Evolutionary conservation across 257 asterid species (phyloP).

Genomic region (Coffea eugenioides): DNA sequence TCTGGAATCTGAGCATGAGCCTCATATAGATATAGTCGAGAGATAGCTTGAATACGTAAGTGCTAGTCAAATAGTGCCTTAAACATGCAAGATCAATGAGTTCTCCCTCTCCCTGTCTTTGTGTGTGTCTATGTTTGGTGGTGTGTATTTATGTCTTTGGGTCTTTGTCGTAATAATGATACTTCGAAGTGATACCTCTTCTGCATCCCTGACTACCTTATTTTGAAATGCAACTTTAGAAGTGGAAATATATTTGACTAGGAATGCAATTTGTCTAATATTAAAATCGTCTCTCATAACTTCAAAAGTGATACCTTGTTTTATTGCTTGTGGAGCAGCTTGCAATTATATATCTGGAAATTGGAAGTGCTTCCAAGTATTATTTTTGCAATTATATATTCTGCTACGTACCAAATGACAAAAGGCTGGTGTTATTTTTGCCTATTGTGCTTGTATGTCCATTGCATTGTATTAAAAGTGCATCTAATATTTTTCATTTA

Average conservation of each 20-base stretch:
- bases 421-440: not conserved
- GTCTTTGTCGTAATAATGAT: not conserved
- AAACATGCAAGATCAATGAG: not conserved
- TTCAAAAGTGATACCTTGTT: not conserved
- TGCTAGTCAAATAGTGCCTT: not conserved
- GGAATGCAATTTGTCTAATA: not conserved
- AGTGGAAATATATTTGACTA: not conserved
- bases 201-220: not conserved
- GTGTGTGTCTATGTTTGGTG: not conserved
- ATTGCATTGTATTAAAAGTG: not conserved
- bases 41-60: not conserved
- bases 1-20: too few relatives aligned
- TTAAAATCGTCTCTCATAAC: not conserved
- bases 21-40: not conserved
- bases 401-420: not conserved
- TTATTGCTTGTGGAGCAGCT: not conserved
- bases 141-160: not conserved
- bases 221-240: not conserved
- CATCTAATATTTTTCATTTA: not conserved
- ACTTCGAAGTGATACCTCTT: not conserved
- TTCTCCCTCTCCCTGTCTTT: not conserved
- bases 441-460: not conserved
- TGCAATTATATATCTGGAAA: not conserved
- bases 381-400: not conserved
- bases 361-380: not conserved